A percentile compares a stretch with the other conserved stretches of the same genome.
phyloP scores from a whole-genome alignment of 805 yeast genomes.

The Pichia deserticola region DNA sequence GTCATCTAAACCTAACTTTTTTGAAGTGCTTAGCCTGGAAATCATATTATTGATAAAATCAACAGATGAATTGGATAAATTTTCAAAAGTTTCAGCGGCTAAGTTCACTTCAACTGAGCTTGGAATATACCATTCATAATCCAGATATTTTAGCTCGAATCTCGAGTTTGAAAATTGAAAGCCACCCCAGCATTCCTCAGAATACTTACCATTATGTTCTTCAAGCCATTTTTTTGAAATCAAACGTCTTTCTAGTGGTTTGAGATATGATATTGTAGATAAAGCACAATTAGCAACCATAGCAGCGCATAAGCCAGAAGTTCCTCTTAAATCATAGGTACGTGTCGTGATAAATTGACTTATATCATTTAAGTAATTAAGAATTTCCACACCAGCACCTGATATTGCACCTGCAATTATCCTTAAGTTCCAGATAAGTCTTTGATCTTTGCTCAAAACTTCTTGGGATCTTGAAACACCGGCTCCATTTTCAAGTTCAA shows the following conservation, averaged over 20 bases:
- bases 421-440: constrained; percentile 61
- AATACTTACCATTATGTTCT: constrained; percentile 30
- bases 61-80: constrained; percentile 38
- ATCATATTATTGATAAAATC: constrained; percentile 47
- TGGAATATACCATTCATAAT: constrained; percentile 76
- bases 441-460: constrained; percentile 69
- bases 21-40: constrained; percentile 40
- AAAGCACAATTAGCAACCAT: constrained; percentile 57
- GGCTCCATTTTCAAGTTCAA: constrained; percentile 77
- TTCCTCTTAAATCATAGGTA: constrained; percentile 43
- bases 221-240: constrained; percentile 39
- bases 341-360: constrained; percentile 39
- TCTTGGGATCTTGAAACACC: constrained; percentile 64
- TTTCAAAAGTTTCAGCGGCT: constrained; percentile 53
- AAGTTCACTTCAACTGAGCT: constrained; percentile 43
- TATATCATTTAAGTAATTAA: constrained; percentile 39
- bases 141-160: constrained; percentile 40
- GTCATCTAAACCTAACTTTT: constrained; percentile 17
- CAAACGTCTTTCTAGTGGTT: constrained; percentile 48
- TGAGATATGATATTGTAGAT: constrained; percentile 53
- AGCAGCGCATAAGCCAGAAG: constrained; percentile 53
- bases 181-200: constrained; percentile 67
- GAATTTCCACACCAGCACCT: constrained; percentile 49
- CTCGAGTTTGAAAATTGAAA: constrained; percentile 50
- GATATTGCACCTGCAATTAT: constrained; percentile 65